These are phyloP conservation scores for Monosporascus sp. DNA, from an alignment of 2,329 filamentous ascomycete genomes.

Conservation along the genomic window DNA sequence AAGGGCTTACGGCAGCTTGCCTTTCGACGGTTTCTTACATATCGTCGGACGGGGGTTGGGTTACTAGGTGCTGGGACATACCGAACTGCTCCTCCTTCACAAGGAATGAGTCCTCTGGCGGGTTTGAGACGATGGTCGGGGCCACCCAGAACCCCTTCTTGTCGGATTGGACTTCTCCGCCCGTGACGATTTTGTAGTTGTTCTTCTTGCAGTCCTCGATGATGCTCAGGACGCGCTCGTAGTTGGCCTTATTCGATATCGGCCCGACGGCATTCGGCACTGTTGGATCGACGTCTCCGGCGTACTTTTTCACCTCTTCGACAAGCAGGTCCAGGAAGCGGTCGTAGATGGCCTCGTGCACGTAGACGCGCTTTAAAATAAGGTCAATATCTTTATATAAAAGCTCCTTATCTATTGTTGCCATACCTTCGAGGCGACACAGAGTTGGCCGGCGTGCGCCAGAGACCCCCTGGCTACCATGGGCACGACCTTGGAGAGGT, in stretches of 20 bases:
- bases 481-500: constrained; percentile 39
- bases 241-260: constrained; percentile 62
- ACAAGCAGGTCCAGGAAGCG: constrained; percentile 41
- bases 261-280: constrained; percentile 46
- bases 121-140: constrained; percentile 54
- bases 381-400: too few species aligned
- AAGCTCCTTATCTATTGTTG: too few species aligned
- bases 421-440: constrained; percentile 40
- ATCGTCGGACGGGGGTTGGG: too few species aligned
- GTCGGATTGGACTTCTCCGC: constrained; percentile 35
- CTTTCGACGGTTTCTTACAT: too few species aligned
- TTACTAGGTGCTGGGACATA: constrained; percentile 18
- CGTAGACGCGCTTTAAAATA: constrained; percentile 45
- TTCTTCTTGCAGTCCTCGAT: constrained; percentile 50
- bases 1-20: background rate
- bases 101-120: constrained; percentile 48
- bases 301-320: constrained; percentile 39
- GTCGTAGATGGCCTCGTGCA: constrained; percentile 56
- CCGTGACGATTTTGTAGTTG: constrained; percentile 46
- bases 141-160: constrained; percentile 50
- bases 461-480: constrained; percentile 43
- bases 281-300: constrained; percentile 28
- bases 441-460: constrained; percentile 50
- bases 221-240: constrained; percentile 51
- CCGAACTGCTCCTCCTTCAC: constrained; percentile 58